Percentiles rank a stretch among this genome's conserved stretches.
Conservation (phyloP, 164 flowering plant species). For the Berberis thunbergii region DNA sequence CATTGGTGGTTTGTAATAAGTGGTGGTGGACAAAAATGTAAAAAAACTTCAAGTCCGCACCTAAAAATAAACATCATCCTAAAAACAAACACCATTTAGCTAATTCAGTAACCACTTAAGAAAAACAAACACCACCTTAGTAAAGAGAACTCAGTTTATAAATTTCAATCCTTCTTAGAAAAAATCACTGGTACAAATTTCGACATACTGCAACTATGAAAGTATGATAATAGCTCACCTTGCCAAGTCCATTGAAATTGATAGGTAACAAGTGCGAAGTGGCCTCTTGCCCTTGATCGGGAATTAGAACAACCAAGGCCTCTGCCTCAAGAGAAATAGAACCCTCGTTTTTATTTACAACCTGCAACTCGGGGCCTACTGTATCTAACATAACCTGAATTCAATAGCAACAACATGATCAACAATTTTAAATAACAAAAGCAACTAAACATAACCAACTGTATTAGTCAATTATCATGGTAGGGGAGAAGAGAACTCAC, state of each 20-base stretch:
- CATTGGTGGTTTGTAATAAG: too few species aligned
- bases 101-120: too few species aligned
- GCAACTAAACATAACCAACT: background rate
- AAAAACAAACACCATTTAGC: too few species aligned
- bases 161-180: too few species aligned
- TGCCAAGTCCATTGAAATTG: slow-evolving; percentile 63
- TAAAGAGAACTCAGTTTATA: too few species aligned
- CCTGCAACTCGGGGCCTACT: slow-evolving; percentile 86
- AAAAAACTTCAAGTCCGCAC: too few species aligned
- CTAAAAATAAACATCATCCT: too few species aligned
- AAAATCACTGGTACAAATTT: too few species aligned
- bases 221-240: slow-evolving; percentile 29
- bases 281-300: slow-evolving; percentile 59
- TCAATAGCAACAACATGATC: background rate
- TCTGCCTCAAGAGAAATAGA: slow-evolving; percentile 58
- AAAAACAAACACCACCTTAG: too few species aligned
- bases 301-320: slow-evolving; percentile 65
- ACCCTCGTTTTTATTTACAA: slow-evolving; percentile 54
- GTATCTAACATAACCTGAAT: slow-evolving; percentile 91
- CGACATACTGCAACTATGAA: too few species aligned
- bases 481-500: slow-evolving; percentile 25
- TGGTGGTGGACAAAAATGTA: too few species aligned
- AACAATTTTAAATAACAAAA: too few species aligned
- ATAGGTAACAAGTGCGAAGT: slow-evolving; percentile 65
- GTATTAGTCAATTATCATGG: background rate